These are phyloP conservation scores for Verruconis gallopava DNA, from an alignment of 2,329 filamentous ascomycete species.

Conservation along the genomic window DNA sequence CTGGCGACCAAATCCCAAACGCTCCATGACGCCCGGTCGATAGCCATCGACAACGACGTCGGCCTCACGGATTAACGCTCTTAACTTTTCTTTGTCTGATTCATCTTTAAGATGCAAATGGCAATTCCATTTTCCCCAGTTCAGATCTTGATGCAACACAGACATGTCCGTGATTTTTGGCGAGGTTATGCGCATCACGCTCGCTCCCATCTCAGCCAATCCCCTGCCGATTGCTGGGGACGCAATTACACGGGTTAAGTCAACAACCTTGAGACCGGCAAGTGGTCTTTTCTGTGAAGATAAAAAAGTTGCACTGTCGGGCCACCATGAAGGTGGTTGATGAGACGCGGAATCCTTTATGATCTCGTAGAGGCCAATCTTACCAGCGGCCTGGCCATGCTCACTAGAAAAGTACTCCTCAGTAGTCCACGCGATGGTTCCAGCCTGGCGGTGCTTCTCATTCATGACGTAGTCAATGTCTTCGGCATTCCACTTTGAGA, in stretches of 20 bases:
- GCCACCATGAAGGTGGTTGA: conserved; percentile 32
- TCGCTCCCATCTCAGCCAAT: conserved; percentile 35
- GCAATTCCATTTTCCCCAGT: conserved; percentile 38
- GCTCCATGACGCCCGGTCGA: conserved; percentile 35
- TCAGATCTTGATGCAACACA: conserved; percentile 32
- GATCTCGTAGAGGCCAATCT: conserved; percentile 30
- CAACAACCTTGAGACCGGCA: conserved; percentile 37
- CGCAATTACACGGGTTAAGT: conserved; percentile 37
- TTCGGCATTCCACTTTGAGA: conserved; percentile 14
- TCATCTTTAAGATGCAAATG: conserved; percentile 31
- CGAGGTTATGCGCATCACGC: conserved; percentile 33
- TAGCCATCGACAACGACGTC: conserved; percentile 41
- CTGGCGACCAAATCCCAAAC: conserved; percentile 31
- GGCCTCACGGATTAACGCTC: conserved; percentile 32
- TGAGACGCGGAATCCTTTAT: conserved; percentile 16
- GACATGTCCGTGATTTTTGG: conserved; percentile 29
- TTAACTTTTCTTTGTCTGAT: conserved; percentile 26
- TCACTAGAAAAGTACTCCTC: conserved; percentile 27
- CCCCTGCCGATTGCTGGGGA: conserved; percentile 31
- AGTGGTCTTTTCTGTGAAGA: conserved; percentile 29
- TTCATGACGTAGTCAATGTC: conserved; percentile 25
- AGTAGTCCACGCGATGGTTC: conserved; percentile 25
- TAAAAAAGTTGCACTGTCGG: conserved; percentile 15
- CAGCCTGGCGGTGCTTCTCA: conserved; percentile 28
- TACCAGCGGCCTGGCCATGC: conserved; percentile 30